A percentile compares a stretch with the other conserved stretches of the same genome.
phyloP scores from a whole-genome alignment of 768 basidiomycete genomes.

The Xerocomus potaroensis region DNA sequence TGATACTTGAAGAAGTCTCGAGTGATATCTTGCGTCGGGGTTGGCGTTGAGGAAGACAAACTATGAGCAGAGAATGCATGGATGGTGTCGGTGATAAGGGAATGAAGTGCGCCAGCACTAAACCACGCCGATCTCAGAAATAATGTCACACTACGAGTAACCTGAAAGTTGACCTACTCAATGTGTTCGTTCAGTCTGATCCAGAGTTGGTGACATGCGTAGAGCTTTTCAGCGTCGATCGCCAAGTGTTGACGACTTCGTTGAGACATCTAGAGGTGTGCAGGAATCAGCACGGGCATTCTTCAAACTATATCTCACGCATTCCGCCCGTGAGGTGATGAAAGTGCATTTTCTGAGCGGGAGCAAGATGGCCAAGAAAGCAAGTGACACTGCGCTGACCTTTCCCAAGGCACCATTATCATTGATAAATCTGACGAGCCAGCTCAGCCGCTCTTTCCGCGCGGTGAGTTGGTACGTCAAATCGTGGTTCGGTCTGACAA shows the following conservation, averaged over 20 bases:
- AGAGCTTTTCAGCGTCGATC: conserved; percentile 82
- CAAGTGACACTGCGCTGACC: conserved; percentile 36
- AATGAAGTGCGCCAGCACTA: conserved; percentile 54
- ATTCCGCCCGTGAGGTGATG: not conserved
- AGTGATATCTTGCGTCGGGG: conserved; percentile 67
- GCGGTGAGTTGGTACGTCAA: conserved; percentile 71
- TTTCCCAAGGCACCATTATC: conserved; percentile 77
- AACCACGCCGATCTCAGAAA: conserved; percentile 1
- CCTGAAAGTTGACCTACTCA: conserved; percentile 39
- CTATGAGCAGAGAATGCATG: conserved; percentile 54
- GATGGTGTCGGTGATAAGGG: conserved; percentile 68
- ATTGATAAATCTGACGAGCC: conserved; percentile 87
- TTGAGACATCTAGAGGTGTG: conserved; percentile 66
- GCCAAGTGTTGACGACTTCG: conserved; percentile 68
- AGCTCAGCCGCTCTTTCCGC: conserved; percentile 70
- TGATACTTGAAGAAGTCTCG: conserved; percentile 80
- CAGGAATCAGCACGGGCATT: conserved; percentile 3
- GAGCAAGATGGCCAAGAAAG: not conserved
- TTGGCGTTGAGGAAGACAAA: conserved; percentile 20
- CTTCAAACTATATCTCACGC: not conserved
- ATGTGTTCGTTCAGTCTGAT: conserved; percentile 63
- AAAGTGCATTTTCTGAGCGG: not conserved
- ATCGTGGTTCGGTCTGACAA: conserved; percentile 75
- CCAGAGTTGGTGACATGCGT: conserved; percentile 81
- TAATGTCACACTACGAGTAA: not conserved